Conservation (phyloP, 164 flowering plant species). For the Kingdonia uniflora region DNA sequence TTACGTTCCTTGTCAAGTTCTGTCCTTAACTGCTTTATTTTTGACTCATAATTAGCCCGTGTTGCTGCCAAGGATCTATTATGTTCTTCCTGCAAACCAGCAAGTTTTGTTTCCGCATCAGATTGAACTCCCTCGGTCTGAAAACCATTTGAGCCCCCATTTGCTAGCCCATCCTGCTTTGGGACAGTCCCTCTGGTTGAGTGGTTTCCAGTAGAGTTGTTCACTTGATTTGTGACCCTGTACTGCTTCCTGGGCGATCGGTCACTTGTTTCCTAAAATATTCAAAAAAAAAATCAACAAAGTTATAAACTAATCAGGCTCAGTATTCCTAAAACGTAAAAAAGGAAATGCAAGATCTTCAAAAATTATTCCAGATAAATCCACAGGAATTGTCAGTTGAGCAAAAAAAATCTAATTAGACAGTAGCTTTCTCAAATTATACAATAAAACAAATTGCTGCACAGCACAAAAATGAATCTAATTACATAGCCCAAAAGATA, state of each 20-base stretch:
- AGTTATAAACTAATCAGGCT: not conserved
- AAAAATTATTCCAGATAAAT: too few species aligned
- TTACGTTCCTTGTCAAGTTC: slow-evolving; percentile 62
- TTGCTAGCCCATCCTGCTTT: slow-evolving; percentile 39
- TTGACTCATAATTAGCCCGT: slow-evolving; percentile 45
- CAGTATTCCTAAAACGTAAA: too few species aligned
- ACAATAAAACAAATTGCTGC: too few species aligned
- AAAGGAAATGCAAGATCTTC: too few species aligned
- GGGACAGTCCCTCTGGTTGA: slow-evolving; percentile 24
- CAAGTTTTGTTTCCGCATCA: slow-evolving; percentile 48
- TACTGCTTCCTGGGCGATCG: slow-evolving; percentile 39
- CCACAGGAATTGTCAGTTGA: too few species aligned
- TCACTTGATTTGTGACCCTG: slow-evolving; percentile 29
- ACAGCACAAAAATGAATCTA: too few species aligned
- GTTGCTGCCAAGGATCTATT: slow-evolving; percentile 34
- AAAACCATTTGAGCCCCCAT: slow-evolving; percentile 30
- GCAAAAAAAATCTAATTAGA: too few species aligned
- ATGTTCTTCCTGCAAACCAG: slow-evolving; percentile 61
- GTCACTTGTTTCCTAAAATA: slow-evolving; percentile 45
- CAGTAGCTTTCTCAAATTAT: too few species aligned
- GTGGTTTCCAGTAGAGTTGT: slow-evolving; percentile 35
- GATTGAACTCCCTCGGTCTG: slow-evolving; percentile 14
- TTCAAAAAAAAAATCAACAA: slow-evolving; percentile 12
- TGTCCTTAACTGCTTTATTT: slow-evolving; percentile 36
- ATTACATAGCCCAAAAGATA: too few species aligned